Conservation (phyloP, 768 basidiomycete species). For the Russula abietina region DNA sequence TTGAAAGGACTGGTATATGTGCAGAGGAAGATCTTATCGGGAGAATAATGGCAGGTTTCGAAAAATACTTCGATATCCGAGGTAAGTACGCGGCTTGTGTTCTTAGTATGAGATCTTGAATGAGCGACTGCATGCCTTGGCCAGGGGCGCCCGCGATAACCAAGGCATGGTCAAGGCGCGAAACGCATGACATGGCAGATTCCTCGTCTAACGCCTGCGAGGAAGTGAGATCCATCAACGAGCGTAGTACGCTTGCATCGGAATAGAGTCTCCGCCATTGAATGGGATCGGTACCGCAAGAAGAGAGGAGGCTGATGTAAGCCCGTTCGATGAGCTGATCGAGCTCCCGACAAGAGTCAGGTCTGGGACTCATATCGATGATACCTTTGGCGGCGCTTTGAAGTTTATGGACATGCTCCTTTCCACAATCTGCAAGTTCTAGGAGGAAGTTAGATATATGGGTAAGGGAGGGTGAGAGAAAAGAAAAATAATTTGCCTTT, state of each 20-base stretch:
- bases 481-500: conserved; percentile 28
- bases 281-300: conserved; percentile 31
- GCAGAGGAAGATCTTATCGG: background rate
- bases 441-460: background rate
- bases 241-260: conserved; percentile 60
- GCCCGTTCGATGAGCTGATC: conserved; percentile 43
- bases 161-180: conserved; percentile 68
- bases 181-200: conserved; percentile 43
- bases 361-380: background rate
- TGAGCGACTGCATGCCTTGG: conserved; percentile 48
- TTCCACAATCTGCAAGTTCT: conserved; percentile 27
- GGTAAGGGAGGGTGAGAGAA: conserved; percentile 27
- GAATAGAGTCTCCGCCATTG: conserved; percentile 71
- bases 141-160: conserved; percentile 79
- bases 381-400: conserved; percentile 9
- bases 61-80: background rate
- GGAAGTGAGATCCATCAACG: conserved; percentile 36
- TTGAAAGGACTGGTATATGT: conserved; percentile 10
- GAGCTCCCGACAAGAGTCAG: conserved; percentile 27
- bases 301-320: conserved; percentile 44
- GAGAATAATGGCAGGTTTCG: background rate
- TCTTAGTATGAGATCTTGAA: conserved; percentile 53
- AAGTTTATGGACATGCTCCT: conserved; percentile 31
- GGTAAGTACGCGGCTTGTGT: conserved; percentile 46
- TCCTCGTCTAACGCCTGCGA: conserved; percentile 19